Evolutionary conservation across 805 yeast species (phyloP), one percentile per base, ranked within the genome.

Genomic region (Lachancea kluyveri): DNA sequence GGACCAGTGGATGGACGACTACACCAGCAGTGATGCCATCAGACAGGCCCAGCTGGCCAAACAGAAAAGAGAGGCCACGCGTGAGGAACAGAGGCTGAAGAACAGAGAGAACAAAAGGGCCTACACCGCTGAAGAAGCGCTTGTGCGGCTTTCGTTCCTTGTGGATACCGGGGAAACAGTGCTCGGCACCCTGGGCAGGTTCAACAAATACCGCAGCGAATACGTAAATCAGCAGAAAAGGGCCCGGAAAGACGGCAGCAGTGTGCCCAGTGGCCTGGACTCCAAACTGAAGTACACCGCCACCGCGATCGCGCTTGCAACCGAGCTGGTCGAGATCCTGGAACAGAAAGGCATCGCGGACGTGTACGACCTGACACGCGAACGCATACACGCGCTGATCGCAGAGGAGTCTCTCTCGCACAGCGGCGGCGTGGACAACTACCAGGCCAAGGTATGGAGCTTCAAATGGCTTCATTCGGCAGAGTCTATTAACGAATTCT

Each of bases 91-190:
- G 48, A 14, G 51, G 28, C n/a, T 6, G 8, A 27, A 41, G 32
- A 17, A 30, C 35, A 31, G 39, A 33, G 28, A 31, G 30, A 32
- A 35, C 31, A 27, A 37, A 30, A 29, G 51, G 39, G 24, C 38
- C 14, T 45, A 42, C 24, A 44, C 46, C 41, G 29, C 57, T 15
- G 45, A 55, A 16, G 46, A 39, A 13, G 54, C 54, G 2, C 43
- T 74, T 10, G 59, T 69, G 3, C 50, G 45, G 16, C 23, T 55
- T 2, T 42, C 36, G 17, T 54, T 30, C 31, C 46, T 53, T 22
- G 24, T 75, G 23, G 64, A 64, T 30, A 72, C 72, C 0, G 67
- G 63, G 5, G 76, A 71, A 39, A 70, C 71, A 1, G 62, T 72
- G 3, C 36, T 69, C 44, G 74, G 70, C 37, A 64, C 73, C 4